A percentile compares a stretch with the other conserved stretches of the same genome.
These are phyloP conservation scores for Hymenoscyphus infarciens DNA, from an alignment of 2,329 filamentous ascomycete genomes.

Conservation along the genomic window DNA sequence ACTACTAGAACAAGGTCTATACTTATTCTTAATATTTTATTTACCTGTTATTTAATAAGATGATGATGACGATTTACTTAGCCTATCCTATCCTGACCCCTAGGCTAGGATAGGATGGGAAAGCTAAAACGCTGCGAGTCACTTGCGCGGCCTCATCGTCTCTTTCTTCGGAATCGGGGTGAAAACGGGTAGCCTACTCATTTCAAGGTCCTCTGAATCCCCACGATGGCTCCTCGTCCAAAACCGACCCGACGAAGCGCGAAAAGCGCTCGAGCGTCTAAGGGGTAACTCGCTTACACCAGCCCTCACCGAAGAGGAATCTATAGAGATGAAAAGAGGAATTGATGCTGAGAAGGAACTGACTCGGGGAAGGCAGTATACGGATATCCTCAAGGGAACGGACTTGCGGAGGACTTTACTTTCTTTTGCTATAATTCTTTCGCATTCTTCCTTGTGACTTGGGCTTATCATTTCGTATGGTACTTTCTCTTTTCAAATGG, in stretches of 20 bases:
- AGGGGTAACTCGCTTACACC: conserved; percentile 3
- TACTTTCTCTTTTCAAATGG: neutral
- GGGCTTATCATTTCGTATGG: conserved; percentile 1
- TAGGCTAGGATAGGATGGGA: too few relatives aligned
- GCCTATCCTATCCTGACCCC: too few relatives aligned
- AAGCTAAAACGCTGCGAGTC: too few relatives aligned
- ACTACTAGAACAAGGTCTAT: too few relatives aligned
- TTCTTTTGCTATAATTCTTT: neutral
- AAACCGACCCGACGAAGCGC: conserved; percentile 4
- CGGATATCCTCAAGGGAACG: neutral
- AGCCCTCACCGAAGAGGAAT: neutral
- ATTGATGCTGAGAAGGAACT: neutral
- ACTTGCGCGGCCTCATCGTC: too few relatives aligned
- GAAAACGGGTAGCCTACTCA: conserved; percentile 14
- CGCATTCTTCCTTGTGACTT: conserved; percentile 7
- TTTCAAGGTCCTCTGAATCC: too few relatives aligned
- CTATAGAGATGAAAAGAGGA: neutral
- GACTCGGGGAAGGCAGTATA: neutral
- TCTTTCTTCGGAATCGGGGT: too few relatives aligned
- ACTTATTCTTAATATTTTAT: too few relatives aligned
- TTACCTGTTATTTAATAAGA: too few relatives aligned
- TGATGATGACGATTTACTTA: too few relatives aligned
- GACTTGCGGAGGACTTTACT: neutral
- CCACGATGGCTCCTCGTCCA: conserved; percentile 12
- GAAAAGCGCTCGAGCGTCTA: conserved; percentile 9